Conservation (phyloP, 352 stramenopile genomes). For the Pythium biforme region DNA sequence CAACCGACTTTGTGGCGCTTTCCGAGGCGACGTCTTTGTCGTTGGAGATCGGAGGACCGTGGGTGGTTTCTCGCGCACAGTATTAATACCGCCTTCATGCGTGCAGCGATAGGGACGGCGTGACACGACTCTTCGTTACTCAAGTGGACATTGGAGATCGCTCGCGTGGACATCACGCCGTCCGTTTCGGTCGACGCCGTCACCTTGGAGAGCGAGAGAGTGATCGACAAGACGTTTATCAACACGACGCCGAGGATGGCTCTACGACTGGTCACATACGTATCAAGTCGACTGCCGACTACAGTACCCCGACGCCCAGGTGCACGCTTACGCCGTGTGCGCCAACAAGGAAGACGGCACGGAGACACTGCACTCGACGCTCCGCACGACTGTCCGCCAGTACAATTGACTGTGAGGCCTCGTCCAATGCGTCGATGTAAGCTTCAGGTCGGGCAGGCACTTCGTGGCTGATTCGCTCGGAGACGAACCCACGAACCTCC, state of each 20-base stretch:
- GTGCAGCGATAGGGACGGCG: too few relatives aligned
- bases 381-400: too few relatives aligned
- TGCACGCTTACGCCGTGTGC: neutral
- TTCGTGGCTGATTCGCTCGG: neutral
- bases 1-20: too few relatives aligned
- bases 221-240: too few relatives aligned
- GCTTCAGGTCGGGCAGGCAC: neutral
- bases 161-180: neutral
- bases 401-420: neutral
- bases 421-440: neutral
- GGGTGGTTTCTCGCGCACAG: too few relatives aligned
- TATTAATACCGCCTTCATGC: too few relatives aligned
- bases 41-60: too few relatives aligned
- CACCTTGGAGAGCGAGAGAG: neutral
- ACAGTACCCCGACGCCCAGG: neutral
- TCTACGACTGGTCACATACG: too few relatives aligned
- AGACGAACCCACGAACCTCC: neutral
- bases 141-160: neutral
- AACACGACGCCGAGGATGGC: too few relatives aligned
- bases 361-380: too few relatives aligned
- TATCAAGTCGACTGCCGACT: too few relatives aligned
- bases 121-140: neutral
- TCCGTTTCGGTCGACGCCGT: neutral
- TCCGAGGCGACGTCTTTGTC: too few relatives aligned
- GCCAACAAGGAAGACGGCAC: neutral